These are phyloP conservation scores for Hsuehochloa calcarea DNA, from an alignment of 176 grass and related monocot species.

Conservation along the genomic window DNA sequence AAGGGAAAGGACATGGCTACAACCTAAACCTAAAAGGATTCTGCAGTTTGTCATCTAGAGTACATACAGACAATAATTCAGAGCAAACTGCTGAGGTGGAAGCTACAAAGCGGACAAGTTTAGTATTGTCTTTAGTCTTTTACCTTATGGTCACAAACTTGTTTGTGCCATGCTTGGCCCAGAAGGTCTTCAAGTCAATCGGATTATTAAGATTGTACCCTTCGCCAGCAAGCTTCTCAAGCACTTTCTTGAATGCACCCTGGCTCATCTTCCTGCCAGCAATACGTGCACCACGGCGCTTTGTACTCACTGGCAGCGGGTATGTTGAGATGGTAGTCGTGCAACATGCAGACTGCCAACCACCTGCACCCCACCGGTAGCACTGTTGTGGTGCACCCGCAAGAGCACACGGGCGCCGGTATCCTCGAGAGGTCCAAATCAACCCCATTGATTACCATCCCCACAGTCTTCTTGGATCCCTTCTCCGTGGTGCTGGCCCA, in stretches of 20 bases:
- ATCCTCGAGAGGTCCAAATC: slow-evolving; percentile 55
- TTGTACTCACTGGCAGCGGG: slow-evolving; percentile 52
- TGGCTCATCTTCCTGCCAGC: slow-evolving; percentile 59
- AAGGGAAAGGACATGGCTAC: slow-evolving; percentile 4
- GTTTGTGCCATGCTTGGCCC: slow-evolving; percentile 65
- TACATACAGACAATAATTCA: slow-evolving; percentile 14
- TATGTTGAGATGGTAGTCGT: slow-evolving; percentile 53
- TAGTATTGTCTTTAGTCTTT: slow-evolving; percentile 4
- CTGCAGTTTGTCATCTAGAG: slow-evolving; percentile 3
- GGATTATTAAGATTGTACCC: slow-evolving; percentile 54
- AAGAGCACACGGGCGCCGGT: slow-evolving; percentile 53
- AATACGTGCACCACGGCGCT: slow-evolving; percentile 51
- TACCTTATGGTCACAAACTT: slow-evolving; percentile 60
- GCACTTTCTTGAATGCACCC: slow-evolving; percentile 60
- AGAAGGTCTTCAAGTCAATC: slow-evolving; percentile 56
- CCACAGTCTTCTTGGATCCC: slow-evolving; percentile 30
- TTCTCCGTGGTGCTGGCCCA: slow-evolving; percentile 28
- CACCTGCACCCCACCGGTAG: slow-evolving; percentile 56
- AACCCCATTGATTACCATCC: slow-evolving; percentile 54
- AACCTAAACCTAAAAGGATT: slow-evolving; percentile 11
- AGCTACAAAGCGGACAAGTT: slow-evolving; percentile 6
- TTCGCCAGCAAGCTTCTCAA: slow-evolving; percentile 56
- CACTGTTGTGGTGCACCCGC: slow-evolving; percentile 50
- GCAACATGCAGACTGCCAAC: slow-evolving; percentile 60
- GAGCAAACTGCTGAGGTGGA: not conserved